phyloP scores from a whole-genome alignment of 345 rosid genomes.

The Euphorbia tirucalli region DNA sequence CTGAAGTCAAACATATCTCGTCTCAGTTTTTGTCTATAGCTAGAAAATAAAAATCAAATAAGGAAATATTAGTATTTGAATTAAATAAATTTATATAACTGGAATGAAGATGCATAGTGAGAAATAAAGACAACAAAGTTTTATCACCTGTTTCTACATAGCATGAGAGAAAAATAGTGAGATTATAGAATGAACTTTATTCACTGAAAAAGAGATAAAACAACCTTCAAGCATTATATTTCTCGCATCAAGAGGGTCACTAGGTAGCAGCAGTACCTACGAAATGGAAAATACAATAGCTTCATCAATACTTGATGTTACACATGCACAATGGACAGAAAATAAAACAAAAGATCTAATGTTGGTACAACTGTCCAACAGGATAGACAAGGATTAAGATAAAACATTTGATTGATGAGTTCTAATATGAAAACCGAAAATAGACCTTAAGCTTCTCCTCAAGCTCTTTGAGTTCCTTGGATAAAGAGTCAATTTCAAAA shows the following conservation, averaged over 20 bases:
- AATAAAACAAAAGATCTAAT: not conserved
- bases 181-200: not conserved
- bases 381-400: not conserved
- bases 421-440: not conserved
- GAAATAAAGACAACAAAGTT: not conserved
- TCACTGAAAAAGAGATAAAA: conserved; percentile 2
- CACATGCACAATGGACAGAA: not conserved
- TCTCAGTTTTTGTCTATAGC: not conserved
- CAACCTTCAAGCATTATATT: conserved; percentile 98
- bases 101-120: not conserved
- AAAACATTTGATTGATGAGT: not conserved
- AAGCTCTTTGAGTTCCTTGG: conserved; percentile 58
- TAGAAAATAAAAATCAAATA: not conserved
- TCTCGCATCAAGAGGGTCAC: conserved; percentile 90
- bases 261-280: conserved; percentile 78
- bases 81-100: not conserved
- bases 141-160: not conserved
- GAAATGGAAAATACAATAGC: conserved; percentile 9
- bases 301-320: not conserved
- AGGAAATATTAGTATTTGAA: not conserved
- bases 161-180: not conserved
- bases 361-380: not conserved
- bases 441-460: conserved; percentile 86
- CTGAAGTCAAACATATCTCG: not conserved
- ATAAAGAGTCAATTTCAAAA: conserved; percentile 64